phyloP scores from a whole-genome alignment of 495 filamentous ascomycete genomes.

The Aspergillus indologenus region DNA sequence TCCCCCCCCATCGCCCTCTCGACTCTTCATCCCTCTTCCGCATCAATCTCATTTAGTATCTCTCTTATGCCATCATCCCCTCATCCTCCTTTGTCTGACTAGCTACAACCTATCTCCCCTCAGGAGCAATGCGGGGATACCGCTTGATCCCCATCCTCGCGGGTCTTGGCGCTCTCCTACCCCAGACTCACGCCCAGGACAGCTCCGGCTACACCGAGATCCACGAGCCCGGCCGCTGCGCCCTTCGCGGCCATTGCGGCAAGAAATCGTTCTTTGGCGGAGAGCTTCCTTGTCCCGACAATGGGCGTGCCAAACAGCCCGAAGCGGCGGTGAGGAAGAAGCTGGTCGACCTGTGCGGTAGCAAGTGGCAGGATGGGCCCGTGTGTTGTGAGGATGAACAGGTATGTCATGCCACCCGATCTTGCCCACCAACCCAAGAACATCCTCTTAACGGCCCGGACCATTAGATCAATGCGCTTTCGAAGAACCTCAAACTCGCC shows the following conservation, averaged over 20 bases:
- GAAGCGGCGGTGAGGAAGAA: constrained; percentile 64
- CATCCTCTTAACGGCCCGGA: not conserved
- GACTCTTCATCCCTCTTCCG: not conserved
- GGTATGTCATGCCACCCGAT: constrained; percentile 40
- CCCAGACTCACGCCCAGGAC: constrained; percentile 32
- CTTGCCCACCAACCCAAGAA: constrained; percentile 3
- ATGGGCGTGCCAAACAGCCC: constrained; percentile 73
- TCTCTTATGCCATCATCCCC: not conserved
- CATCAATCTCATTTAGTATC: not conserved
- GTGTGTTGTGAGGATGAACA: constrained; percentile 86
- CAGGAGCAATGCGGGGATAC: constrained; percentile 36
- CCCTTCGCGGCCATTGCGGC: constrained; percentile 87
- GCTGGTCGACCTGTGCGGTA: constrained; percentile 80
- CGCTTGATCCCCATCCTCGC: constrained; percentile 28
- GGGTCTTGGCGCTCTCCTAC: constrained; percentile 30
- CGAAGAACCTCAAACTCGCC: constrained; percentile 78
- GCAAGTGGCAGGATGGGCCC: constrained; percentile 74
- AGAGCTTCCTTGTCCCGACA: constrained; percentile 91
- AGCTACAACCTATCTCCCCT: not conserved
- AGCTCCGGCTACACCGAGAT: constrained; percentile 33
- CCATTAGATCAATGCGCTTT: constrained; percentile 68
- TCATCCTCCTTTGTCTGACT: not conserved
- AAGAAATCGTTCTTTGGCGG: constrained; percentile 82
- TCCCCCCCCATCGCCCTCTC: not conserved
- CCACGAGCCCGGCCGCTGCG: constrained; percentile 87